Conservation (phyloP, 768 basidiomycete species). For the Termitomyces sp. region DNA sequence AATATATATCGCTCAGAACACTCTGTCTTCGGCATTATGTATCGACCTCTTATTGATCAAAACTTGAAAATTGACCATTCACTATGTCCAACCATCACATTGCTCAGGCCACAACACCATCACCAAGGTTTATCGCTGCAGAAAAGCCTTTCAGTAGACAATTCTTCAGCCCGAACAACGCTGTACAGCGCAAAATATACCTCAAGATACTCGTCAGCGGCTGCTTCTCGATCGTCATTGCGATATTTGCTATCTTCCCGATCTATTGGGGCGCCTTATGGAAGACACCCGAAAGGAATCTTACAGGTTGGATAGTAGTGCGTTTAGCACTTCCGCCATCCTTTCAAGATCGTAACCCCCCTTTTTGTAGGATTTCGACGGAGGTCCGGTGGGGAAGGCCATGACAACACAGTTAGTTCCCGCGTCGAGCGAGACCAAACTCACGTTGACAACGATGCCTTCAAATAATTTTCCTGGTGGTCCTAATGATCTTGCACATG, state of each 20-base stretch:
- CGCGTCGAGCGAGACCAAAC: slow-evolving; percentile 23
- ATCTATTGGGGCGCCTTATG: slow-evolving; percentile 23
- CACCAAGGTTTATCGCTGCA: background rate
- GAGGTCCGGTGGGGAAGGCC: slow-evolving; percentile 39
- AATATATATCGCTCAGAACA: background rate
- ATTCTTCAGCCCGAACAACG: slow-evolving; percentile 9
- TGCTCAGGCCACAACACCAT: background rate
- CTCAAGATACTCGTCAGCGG: slow-evolving; percentile 12
- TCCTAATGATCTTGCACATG: slow-evolving; percentile 32
- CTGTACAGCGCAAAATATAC: slow-evolving; percentile 12
- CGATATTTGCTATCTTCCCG: slow-evolving; percentile 18
- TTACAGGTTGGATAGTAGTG: slow-evolving; percentile 21
- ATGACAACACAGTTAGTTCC: slow-evolving; percentile 33
- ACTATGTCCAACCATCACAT: background rate
- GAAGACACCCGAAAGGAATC: slow-evolving; percentile 17
- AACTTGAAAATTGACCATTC: background rate
- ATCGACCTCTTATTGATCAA: background rate
- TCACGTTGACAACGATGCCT: slow-evolving; percentile 40
- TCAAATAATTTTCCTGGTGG: slow-evolving; percentile 40
- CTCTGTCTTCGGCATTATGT: background rate
- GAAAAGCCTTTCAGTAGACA: slow-evolving; percentile 8
- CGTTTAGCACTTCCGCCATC: background rate
- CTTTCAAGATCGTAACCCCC: background rate
- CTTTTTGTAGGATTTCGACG: slow-evolving; percentile 51
- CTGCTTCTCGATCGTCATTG: slow-evolving; percentile 10